phyloP scores from a whole-genome alignment of 2,329 filamentous ascomycete genomes.

The Volutella citrinella region DNA sequence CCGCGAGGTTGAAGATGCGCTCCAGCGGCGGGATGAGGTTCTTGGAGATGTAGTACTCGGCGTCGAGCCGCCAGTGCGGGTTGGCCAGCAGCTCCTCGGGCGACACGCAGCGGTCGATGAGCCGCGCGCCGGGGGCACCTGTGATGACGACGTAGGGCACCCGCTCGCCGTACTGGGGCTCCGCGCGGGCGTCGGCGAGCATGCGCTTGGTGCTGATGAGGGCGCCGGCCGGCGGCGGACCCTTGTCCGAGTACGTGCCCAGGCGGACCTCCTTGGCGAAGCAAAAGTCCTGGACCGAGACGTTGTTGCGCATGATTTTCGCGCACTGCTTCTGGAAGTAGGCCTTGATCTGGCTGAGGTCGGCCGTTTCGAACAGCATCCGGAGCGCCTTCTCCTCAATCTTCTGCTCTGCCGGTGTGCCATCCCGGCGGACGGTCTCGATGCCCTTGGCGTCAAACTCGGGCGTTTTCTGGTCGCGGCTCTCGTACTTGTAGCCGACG shows the following conservation, averaged over 20 bases:
- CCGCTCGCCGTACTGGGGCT: constrained; percentile 92
- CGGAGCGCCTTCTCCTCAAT: constrained; percentile 91
- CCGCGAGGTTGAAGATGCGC: constrained; percentile 93
- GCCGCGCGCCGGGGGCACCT: constrained; percentile 78
- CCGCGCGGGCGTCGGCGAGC: constrained; percentile 79
- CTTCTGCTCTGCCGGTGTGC: constrained; percentile 92
- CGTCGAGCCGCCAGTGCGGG: constrained; percentile 77
- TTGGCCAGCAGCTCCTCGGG: constrained; percentile 79
- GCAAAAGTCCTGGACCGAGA: constrained; percentile 93
- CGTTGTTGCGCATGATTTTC: constrained; percentile 86
- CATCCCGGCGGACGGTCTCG: constrained; percentile 92
- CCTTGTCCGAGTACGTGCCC: constrained; percentile 77
- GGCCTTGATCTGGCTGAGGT: constrained; percentile 81
- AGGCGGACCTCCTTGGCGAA: constrained; percentile 91
- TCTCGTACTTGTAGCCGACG: constrained; percentile 96
- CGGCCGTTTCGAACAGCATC: constrained; percentile 83
- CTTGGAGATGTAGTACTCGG: constrained; percentile 96
- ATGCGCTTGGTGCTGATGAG: constrained; percentile 83
- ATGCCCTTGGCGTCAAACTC: constrained; percentile 98
- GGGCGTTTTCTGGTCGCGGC: constrained; percentile 67
- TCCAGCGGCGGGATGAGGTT: constrained; percentile 94
- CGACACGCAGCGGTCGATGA: constrained; percentile 86
- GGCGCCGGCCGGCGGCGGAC: constrained; percentile 79
- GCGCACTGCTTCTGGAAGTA: constrained; percentile 89
- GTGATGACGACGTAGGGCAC: constrained; percentile 92